Conservation (phyloP, 345 rosid species). For the Eucalyptus marginata region DNA sequence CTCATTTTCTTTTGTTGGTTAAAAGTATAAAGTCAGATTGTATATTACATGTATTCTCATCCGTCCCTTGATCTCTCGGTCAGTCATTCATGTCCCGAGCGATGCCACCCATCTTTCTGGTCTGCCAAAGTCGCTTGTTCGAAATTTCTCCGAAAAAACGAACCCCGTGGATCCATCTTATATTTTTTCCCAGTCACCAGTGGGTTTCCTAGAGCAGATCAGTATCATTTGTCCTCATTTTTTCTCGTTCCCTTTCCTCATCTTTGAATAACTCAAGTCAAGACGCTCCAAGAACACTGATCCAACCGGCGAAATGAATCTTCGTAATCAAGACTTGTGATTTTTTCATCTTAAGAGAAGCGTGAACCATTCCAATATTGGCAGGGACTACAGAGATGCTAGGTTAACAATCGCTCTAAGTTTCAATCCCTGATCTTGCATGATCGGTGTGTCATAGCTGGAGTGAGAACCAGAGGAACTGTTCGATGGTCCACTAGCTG, state of each 20-base stretch:
- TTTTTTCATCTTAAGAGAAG: not conserved
- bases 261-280: not conserved
- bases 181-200: not conserved
- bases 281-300: not conserved
- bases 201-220: not conserved
- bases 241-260: not conserved
- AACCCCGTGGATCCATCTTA: not conserved
- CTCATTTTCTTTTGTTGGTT: not conserved
- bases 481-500: not conserved
- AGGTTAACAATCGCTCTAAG: not conserved
- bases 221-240: not conserved
- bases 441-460: not conserved
- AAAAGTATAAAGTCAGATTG: not conserved
- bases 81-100: not conserved
- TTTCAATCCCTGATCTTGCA: not conserved
- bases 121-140: not conserved
- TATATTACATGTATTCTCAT: not conserved
- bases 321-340: not conserved
- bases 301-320: not conserved
- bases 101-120: not conserved
- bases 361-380: not conserved
- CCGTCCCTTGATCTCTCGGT: not conserved
- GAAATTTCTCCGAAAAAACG: not conserved
- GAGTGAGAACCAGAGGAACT: not conserved
- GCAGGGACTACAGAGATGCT: not conserved